phyloP scores from a whole-genome alignment of 768 basidiomycete genomes.

The Pleurotus citrinopileatus region DNA sequence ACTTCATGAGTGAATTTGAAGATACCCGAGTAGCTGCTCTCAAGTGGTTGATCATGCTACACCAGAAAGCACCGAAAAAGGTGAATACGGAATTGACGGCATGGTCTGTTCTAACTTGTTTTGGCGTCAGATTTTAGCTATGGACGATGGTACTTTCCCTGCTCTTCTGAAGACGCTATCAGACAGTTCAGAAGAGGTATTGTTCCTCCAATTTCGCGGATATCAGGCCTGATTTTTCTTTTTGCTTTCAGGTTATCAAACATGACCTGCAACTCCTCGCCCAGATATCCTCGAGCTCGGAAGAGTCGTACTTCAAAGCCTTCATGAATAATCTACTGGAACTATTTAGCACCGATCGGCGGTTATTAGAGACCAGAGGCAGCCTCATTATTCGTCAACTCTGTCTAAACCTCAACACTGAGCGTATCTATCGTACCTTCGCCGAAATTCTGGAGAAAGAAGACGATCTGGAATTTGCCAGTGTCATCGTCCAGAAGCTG shows the following conservation, averaged over 20 bases:
- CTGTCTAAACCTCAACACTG: slow-evolving; percentile 91
- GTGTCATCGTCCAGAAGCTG: slow-evolving; percentile 95
- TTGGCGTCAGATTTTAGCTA: slow-evolving; percentile 73
- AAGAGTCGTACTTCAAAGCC: slow-evolving; percentile 91
- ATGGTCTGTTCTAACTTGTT: background rate
- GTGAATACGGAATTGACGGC: slow-evolving; percentile 30
- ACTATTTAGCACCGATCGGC: slow-evolving; percentile 91
- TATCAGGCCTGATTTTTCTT: background rate
- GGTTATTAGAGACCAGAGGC: slow-evolving; percentile 86
- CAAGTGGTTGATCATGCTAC: slow-evolving; percentile 98
- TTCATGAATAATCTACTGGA: slow-evolving; percentile 96
- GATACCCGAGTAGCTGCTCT: slow-evolving; percentile 94
- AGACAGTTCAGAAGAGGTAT: slow-evolving; percentile 91
- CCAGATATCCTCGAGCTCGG: slow-evolving; percentile 94
- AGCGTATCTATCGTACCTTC: slow-evolving; percentile 92
- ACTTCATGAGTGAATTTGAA: slow-evolving; percentile 95
- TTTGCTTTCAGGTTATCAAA: slow-evolving; percentile 74
- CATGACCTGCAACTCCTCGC: slow-evolving; percentile 94
- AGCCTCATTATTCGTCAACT: slow-evolving; percentile 95
- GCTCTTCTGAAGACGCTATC: slow-evolving; percentile 93
- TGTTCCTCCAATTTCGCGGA: background rate
- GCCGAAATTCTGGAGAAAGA: slow-evolving; percentile 98
- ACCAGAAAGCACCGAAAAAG: slow-evolving; percentile 96
- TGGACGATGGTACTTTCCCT: slow-evolving; percentile 97
- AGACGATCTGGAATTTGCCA: slow-evolving; percentile 97